Base-by-base conservation (phyloP, 1,284 basidiomycete species). In the Cutaneotrichosporon arboriforme region DNA sequence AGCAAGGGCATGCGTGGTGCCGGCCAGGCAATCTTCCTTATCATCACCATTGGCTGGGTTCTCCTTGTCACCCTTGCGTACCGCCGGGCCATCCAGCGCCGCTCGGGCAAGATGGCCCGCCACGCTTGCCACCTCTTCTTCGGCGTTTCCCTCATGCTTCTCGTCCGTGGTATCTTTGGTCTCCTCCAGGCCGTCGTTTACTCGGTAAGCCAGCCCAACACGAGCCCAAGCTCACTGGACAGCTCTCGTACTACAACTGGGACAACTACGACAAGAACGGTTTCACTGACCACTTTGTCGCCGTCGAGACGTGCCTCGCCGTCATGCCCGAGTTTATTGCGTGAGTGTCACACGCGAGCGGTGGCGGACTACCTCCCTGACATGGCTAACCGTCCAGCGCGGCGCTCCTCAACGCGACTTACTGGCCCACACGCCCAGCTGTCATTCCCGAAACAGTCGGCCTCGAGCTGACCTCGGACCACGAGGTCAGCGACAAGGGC, bases 1-100 rank as follows among this genome's bases (percentile, higher is more conserved):
- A 48, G 59, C 17, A 51, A 58, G 35, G 54, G 46, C 17, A 41
- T 67, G 10, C 60, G 65, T 17, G 60, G 60, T 4, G 48, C 60
- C 35, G 65, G 65, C 0, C 63, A 65, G 46, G 63, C 62, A 23
- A 50, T 65, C 50, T 67, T 67, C 55, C 61, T 67, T 31, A 47
- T 45, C 20, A 59, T 67, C 51, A 67, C 64, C n/a, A 12, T 58
- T 17, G 23, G 62, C 12, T 61, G 53, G 39, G 51, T 53, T 36
- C 4, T 50, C 17, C 59, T 67, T 46, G 48, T 61, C 45, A 17
- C 17, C 37, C 48, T 49, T 22, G 35, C 50, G 14, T 31, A 13
- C 8, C 46, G 46, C 43, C 50, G 46, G 53, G 34, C 33, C n/a
- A 9, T 40, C 43, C 33, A 22, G 8, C 21, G 48, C 8, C 23